Conservation (phyloP, 768 basidiomycete species). For the Psilocybe azurescens region DNA sequence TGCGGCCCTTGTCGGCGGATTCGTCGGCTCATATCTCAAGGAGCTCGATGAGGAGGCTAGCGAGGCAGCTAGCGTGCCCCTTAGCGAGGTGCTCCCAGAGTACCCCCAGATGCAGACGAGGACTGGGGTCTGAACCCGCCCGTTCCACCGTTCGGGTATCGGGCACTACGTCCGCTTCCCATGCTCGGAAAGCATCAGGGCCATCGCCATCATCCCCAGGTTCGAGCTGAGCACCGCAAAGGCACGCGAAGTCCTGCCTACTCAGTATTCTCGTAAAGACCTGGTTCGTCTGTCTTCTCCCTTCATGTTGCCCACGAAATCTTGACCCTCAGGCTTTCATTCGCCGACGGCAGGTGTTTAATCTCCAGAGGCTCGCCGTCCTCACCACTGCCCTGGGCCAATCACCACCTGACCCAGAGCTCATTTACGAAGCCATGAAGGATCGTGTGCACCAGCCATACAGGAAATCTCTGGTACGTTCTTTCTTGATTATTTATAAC, state of each 20-base stretch:
- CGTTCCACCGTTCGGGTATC: slow-evolving; percentile 83
- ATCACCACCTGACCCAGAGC: slow-evolving; percentile 89
- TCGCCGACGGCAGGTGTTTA: slow-evolving; percentile 77
- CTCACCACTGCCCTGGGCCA: slow-evolving; percentile 92
- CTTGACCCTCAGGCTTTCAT: neutral
- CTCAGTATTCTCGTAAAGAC: slow-evolving; percentile 86
- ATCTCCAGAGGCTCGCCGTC: slow-evolving; percentile 94
- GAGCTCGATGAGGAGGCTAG: slow-evolving; percentile 85
- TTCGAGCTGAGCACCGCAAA: slow-evolving; percentile 98
- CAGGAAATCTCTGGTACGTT: slow-evolving; percentile 78
- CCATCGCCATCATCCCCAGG: slow-evolving; percentile 91
- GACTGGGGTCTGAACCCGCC: slow-evolving; percentile 93
- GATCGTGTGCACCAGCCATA: slow-evolving; percentile 98
- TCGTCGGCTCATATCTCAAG: slow-evolving; percentile 94
- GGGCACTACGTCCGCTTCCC: slow-evolving; percentile 93
- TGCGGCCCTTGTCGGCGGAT: slow-evolving; percentile 94
- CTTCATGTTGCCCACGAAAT: neutral
- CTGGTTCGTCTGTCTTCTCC: slow-evolving; percentile 60
- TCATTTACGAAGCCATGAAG: slow-evolving; percentile 99
- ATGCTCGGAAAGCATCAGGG: slow-evolving; percentile 86
- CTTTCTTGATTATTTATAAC: slow-evolving; percentile 1
- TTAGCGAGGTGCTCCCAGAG: slow-evolving; percentile 96
- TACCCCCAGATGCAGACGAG: slow-evolving; percentile 89
- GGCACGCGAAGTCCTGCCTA: slow-evolving; percentile 89
- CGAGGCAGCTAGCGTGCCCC: slow-evolving; percentile 86